Percentiles rank a stretch among this genome's conserved stretches.
These are phyloP conservation scores for Penicillium maclennaniae DNA, from an alignment of 495 filamentous ascomycete species.

Conservation along the genomic window DNA sequence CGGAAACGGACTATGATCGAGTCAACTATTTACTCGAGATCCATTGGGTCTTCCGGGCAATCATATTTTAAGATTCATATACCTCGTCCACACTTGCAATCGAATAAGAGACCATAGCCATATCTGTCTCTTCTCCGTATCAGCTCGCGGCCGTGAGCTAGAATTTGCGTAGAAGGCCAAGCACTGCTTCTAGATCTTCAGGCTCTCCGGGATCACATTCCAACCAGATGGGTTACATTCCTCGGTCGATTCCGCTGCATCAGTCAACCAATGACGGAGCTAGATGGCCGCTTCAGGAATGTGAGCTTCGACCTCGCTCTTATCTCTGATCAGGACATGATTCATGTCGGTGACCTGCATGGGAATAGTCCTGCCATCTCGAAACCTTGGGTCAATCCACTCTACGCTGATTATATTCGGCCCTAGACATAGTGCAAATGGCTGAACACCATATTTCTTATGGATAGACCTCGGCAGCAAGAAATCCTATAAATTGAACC, in stretches of 20 bases:
- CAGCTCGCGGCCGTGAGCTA: too few relatives aligned
- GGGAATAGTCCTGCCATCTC: neutral
- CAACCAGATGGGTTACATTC: conserved; percentile 17
- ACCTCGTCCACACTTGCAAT: neutral
- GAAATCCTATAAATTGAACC: neutral
- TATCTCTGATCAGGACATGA: neutral
- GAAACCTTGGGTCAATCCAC: neutral
- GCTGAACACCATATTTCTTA: neutral
- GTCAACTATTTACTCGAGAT: neutral
- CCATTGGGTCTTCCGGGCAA: neutral
- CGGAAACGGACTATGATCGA: neutral
- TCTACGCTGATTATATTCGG: too few relatives aligned
- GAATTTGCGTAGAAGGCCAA: neutral
- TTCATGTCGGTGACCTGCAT: neutral
- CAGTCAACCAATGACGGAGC: conserved; percentile 5
- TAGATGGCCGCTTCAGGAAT: neutral
- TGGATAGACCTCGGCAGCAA: neutral
- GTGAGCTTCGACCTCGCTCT: neutral
- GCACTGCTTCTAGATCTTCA: neutral
- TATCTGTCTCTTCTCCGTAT: too few relatives aligned
- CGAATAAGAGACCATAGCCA: neutral
- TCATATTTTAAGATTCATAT: neutral
- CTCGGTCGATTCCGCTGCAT: conserved; percentile 3
- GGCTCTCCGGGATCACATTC: conserved; percentile 11
- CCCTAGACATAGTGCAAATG: neutral